Base-by-base conservation (phyloP, 1,284 basidiomycete species). In the Vanrija sp. region DNA sequence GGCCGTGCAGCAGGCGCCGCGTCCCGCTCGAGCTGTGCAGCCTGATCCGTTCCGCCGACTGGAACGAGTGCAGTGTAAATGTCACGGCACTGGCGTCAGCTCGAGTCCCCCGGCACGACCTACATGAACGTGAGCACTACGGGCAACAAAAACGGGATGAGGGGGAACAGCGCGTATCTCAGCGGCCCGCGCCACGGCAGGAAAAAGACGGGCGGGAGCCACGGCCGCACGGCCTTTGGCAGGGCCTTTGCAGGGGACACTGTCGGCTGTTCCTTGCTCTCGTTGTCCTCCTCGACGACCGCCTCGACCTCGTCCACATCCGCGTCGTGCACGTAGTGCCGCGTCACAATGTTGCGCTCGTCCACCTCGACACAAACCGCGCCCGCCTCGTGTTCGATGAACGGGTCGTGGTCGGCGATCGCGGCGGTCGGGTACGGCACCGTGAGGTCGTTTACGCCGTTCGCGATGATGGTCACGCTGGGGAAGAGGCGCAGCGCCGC, bases 401-500 rank as follows among this genome's bases (percentile, higher is more conserved):
- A 91, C 0, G 84, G 82, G 72, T 95, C 88, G 57, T 80, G 73
- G 0, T 77, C 68, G 54, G 87, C 85, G 46, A 92, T 87, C 3
- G 84, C 82, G 3, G 87, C 84, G 2, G 88, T 89, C 6, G 86
- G 77, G 64, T 87, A 94, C 2, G 90, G 88, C 2, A 94, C 91
- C 1, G 90, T 92, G 3, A 79, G 57, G 65, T 93, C 90, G 64
- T 88, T 84, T 38, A 88, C 76, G 84, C 86, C 84, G 73, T 95
- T 96, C 4, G 89, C 93, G 59, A 91, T 91, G 57, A 97, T 83
- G 51, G 84, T 78, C 38, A 92, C 79, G 45, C 84, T 80, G 20
- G 83, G 77, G 72, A 97, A 97, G 19, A 77, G 74, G 0, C 78
- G 59, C 25, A 97, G 78, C 2, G 86, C 87, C 59, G 86, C 82